Conservation (phyloP, 2,329 filamentous ascomycete genomes). For the Trematosphaeria pertusa region DNA sequence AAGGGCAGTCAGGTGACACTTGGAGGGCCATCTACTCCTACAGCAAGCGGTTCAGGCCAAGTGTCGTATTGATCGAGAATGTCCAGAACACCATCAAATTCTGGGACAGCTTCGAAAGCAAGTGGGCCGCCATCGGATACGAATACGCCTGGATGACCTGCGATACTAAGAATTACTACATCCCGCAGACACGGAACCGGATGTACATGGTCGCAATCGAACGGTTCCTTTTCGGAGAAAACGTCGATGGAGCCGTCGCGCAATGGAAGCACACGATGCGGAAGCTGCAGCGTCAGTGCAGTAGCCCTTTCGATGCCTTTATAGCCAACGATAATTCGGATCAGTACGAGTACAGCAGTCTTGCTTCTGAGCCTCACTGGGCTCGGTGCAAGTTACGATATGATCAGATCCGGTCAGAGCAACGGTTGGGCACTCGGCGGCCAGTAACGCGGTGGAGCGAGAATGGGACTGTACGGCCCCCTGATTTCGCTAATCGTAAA, state of each 20-base stretch:
- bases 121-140: constrained; percentile 64
- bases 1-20: constrained; percentile 71
- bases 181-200: constrained; percentile 69
- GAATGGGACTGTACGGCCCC: constrained; percentile 59
- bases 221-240: constrained; percentile 22
- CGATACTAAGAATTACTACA: constrained; percentile 74
- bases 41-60: constrained; percentile 61
- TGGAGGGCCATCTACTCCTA: constrained; percentile 69
- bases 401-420: constrained; percentile 57
- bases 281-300: constrained; percentile 63
- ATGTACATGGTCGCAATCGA: constrained; percentile 58
- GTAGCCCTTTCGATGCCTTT: constrained; percentile 68
- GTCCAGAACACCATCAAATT: constrained; percentile 60
- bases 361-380: constrained; percentile 57
- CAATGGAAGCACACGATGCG: constrained; percentile 57
- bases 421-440: constrained; percentile 60
- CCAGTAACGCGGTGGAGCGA: constrained; percentile 68
- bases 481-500: constrained; percentile 62
- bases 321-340: constrained; percentile 62
- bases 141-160: constrained; percentile 56
- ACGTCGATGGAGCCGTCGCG: constrained; percentile 16
- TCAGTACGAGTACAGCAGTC: constrained; percentile 49
- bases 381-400: constrained; percentile 67
- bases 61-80: constrained; percentile 75
- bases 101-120: constrained; percentile 61